These are phyloP conservation scores for Monosporascus sp. DNA, from an alignment of 2,329 filamentous ascomycete species.

Conservation along the genomic window DNA sequence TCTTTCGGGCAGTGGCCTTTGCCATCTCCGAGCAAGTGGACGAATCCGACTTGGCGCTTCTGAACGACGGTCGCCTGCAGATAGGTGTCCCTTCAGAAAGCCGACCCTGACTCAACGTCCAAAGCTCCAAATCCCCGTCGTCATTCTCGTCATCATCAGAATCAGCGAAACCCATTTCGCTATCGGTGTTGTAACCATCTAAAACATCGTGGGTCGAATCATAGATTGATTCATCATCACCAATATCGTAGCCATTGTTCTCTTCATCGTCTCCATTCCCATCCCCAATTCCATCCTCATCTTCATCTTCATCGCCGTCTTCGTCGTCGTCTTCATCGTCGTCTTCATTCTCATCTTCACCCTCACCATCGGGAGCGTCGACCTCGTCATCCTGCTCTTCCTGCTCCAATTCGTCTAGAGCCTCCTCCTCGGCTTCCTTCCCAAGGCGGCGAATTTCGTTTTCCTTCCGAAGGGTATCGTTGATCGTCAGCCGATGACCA, in stretches of 20 bases:
- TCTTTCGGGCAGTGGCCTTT: conserved; percentile 23
- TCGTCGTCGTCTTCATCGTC: conserved; percentile 50
- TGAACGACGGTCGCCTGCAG: conserved; percentile 35
- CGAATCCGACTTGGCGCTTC: conserved; percentile 53
- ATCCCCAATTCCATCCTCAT: conserved; percentile 43
- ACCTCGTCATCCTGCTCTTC: conserved; percentile 45
- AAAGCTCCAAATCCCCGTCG: conserved; percentile 60
- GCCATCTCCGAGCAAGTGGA: conserved; percentile 47
- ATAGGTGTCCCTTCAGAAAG: conserved; percentile 31
- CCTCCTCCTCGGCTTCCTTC: conserved; percentile 89
- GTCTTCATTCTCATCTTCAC: conserved; percentile 47
- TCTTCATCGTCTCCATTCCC: conserved; percentile 36
- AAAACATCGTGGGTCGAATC: conserved; percentile 45
- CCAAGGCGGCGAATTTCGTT: conserved; percentile 79
- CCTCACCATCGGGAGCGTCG: conserved; percentile 43
- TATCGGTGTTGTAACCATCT: conserved; percentile 70
- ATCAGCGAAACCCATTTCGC: conserved; percentile 63
- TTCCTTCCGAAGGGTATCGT: conserved; percentile 86
- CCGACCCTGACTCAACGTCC: conserved; percentile 44
- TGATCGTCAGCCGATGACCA: conserved; percentile 72
- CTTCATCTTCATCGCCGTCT: conserved; percentile 42
- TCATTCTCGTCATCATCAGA: conserved; percentile 62
- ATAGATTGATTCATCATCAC: conserved; percentile 62
- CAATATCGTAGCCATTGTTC: conserved; percentile 46
- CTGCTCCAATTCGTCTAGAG: conserved; percentile 66